Evolutionary conservation across 305 asterid genomes (phyloP).

Genomic region (Fraxinus velutina): DNA sequence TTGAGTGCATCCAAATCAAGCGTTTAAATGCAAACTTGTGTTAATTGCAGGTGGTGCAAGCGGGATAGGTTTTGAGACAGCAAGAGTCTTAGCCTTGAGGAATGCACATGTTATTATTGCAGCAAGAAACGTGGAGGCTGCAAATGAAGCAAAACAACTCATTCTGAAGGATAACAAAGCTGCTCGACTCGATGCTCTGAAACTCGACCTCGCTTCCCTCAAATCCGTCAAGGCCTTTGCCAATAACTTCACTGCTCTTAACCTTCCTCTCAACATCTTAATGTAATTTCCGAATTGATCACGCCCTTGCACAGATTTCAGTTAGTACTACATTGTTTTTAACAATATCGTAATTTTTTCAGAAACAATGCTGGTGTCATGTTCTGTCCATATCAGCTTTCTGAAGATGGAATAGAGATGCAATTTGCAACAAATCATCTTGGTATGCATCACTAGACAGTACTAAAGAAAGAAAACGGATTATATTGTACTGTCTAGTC

Average conservation of each 20-base stretch:
- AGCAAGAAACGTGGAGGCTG: slow-evolving; percentile 14
- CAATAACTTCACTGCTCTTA: background rate
- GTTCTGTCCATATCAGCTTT: slow-evolving; percentile 39
- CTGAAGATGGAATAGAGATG: slow-evolving; percentile 49
- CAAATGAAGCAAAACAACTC: slow-evolving; percentile 7
- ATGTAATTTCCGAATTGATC: slow-evolving; percentile 5
- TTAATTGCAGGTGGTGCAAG: slow-evolving; percentile 15
- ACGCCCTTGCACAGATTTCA: background rate
- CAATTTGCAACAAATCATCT: slow-evolving; percentile 53
- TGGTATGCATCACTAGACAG: slow-evolving; percentile 28
- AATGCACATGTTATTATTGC: slow-evolving; percentile 16
- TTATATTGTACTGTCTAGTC: background rate
- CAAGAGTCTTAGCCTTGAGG: slow-evolving; percentile 20
- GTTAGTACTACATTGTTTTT: background rate
- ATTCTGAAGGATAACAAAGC: background rate
- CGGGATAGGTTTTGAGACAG: slow-evolving; percentile 20
- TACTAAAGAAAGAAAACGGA: background rate
- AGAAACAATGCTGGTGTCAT: slow-evolving; percentile 56
- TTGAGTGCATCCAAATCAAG: background rate
- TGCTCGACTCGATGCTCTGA: slow-evolving; percentile 18
- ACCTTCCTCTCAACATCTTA: slow-evolving; percentile 14
- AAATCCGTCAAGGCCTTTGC: slow-evolving; percentile 19
- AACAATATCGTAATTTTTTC: background rate
- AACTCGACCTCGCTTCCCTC: slow-evolving; percentile 21
- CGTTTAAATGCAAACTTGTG: background rate